These are phyloP conservation scores for Polyporus arcularius DNA, from an alignment of 768 basidiomycete genomes.

Conservation along the genomic window DNA sequence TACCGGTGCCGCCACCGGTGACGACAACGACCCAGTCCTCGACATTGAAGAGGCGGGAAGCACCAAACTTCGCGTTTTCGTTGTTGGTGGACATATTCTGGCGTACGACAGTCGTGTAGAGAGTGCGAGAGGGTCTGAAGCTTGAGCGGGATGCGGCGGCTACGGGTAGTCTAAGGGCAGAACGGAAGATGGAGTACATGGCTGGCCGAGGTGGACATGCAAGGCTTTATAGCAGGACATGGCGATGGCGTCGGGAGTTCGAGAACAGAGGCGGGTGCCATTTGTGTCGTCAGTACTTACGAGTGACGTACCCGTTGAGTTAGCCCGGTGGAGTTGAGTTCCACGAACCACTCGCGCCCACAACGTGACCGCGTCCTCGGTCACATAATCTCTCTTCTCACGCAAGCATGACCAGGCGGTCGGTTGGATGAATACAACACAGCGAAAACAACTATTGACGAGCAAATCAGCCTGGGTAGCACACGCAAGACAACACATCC, in stretches of 20 bases:
- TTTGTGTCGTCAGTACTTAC: constrained; percentile 2
- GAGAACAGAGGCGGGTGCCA: neutral
- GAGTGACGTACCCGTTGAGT: neutral
- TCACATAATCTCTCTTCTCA: neutral
- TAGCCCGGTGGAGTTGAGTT: constrained; percentile 5
- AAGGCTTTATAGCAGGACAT: constrained; percentile 1
- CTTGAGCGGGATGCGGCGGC: neutral
- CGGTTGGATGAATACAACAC: constrained; percentile 16
- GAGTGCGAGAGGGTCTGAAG: neutral
- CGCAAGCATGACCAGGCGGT: neutral
- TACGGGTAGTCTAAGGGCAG: constrained; percentile 2
- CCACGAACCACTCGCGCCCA: neutral
- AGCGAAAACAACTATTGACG: constrained; percentile 14
- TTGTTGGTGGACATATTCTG: constrained; percentile 7
- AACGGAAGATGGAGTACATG: constrained; percentile 13
- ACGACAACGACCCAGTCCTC: constrained; percentile 31
- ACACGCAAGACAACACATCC: neutral
- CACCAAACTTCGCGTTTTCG: constrained; percentile 23
- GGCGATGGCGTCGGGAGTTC: neutral
- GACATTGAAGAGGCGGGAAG: constrained; percentile 31
- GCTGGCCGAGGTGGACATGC: neutral
- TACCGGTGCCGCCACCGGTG: constrained; percentile 37
- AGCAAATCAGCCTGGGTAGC: constrained; percentile 1
- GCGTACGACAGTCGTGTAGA: neutral
- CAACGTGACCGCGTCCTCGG: constrained; percentile 4